Conservation (phyloP, 2,329 filamentous ascomycete genomes). For the Thermothelomyces thermophilus region DNA sequence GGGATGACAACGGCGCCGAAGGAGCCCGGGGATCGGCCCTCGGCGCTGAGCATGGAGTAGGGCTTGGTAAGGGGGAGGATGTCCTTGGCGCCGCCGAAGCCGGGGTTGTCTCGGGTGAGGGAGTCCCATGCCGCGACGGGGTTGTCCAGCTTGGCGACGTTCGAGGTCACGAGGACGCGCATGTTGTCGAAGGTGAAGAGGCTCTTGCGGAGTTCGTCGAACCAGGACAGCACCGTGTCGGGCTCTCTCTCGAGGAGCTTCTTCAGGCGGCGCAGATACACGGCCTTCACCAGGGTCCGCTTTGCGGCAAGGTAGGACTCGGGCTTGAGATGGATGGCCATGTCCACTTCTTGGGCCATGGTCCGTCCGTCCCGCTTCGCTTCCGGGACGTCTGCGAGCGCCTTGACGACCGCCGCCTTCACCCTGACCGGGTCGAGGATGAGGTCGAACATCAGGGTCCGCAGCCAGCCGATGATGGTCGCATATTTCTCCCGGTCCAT, state of each 20-base stretch:
- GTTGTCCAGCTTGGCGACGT: conserved; percentile 64
- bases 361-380: conserved; percentile 76
- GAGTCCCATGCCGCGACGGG: conserved; percentile 75
- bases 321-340: conserved; percentile 72
- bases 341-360: conserved; percentile 60
- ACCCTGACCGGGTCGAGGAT: conserved; percentile 70
- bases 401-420: conserved; percentile 64
- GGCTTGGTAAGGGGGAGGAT: conserved; percentile 66
- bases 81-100: conserved; percentile 43
- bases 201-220: conserved; percentile 66
- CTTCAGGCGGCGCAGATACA: conserved; percentile 81
- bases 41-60: conserved; percentile 63
- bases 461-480: conserved; percentile 75
- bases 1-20: conserved; percentile 73
- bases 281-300: conserved; percentile 75
- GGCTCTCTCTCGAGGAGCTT: conserved; percentile 73
- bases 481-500: conserved; percentile 84
- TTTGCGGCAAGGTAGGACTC: conserved; percentile 71
- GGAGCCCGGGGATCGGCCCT: conserved; percentile 68
- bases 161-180: conserved; percentile 74
- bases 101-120: conserved; percentile 42
- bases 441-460: conserved; percentile 78
- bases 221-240: conserved; percentile 65
- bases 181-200: conserved; percentile 83
- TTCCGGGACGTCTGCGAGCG: conserved; percentile 87